Base-by-base conservation (phyloP, 2,329 filamentous ascomycete species). In the Calonectria henricotiae region DNA sequence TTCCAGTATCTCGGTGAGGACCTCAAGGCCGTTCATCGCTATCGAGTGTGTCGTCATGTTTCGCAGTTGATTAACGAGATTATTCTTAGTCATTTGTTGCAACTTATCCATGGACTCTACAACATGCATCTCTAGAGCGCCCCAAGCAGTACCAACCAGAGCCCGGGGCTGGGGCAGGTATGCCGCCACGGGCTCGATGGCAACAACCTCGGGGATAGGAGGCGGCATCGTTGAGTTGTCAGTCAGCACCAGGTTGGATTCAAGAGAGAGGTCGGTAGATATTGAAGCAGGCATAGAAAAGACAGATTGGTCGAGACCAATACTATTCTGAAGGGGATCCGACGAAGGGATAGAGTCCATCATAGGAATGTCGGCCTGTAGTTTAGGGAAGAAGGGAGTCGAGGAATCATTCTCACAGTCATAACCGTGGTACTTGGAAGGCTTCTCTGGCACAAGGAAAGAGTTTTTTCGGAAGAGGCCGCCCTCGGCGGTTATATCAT, bases 81-180 rank as follows among this genome's bases (percentile, higher is more conserved):
- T 73, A 65, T 87, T 89, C 27, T 82, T 79, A 15, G 75, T 74
- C 30, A 86, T 70, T 27, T 80, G 73, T 17, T 79, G 77, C 12
- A 88, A 78, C 71, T 86, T 89, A 37, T 78, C 67, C 69, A 83
- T 76, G 0, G 88, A 88, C 1, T 79, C 82, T 8, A 80, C 76
- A 35, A 88, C 78, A 65, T 89, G 87, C 70, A 85, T 79, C 41
- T 84, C 79, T 27, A 89, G 77, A 5, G 84, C 77, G 62, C 85
- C 84, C 83, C 84, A 87, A 4, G 82, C 82, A 8, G 84, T 81
- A 5, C 74, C 77, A n/a, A 87, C 80, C 3, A 89, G 76, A 2
- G 82, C 78, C 41, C 71, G 72, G 15, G 79, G 76, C 39, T 74
- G 73, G 51, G 64, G 68, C 17, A 73, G 72, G 35, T 72, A 81